phyloP scores from a whole-genome alignment of 2,329 filamentous ascomycete genomes.

The Cercospora sp. region DNA sequence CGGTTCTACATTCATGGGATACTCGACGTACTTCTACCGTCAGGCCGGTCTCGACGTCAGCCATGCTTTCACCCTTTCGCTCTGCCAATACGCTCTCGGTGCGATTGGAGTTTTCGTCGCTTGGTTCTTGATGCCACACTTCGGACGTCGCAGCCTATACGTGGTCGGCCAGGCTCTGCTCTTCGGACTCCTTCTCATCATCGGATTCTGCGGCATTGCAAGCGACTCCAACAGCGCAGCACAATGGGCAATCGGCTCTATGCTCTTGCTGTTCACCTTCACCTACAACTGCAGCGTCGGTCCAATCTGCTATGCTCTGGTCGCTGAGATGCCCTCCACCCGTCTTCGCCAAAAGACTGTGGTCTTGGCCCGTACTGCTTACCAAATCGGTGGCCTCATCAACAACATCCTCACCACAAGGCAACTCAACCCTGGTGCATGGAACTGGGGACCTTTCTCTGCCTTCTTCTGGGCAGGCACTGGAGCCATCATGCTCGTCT shows the following conservation, averaged over 20 bases:
- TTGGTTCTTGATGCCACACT: slow-evolving; percentile 37
- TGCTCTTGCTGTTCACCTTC: slow-evolving; percentile 25
- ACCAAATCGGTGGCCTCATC: slow-evolving; percentile 31
- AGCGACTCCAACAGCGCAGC: slow-evolving; percentile 8
- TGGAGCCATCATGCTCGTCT: slow-evolving; percentile 39
- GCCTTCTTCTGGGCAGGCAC: slow-evolving; percentile 46
- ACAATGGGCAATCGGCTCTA: slow-evolving; percentile 29
- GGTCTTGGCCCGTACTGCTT: slow-evolving; percentile 32
- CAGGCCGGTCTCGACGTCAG: slow-evolving; percentile 41
- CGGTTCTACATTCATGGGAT: slow-evolving; percentile 38
- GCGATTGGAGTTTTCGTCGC: slow-evolving; percentile 37
- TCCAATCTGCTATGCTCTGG: slow-evolving; percentile 31
- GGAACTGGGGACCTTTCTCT: slow-evolving; percentile 25
- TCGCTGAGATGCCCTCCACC: slow-evolving; percentile 34
- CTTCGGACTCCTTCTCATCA: slow-evolving; percentile 21
- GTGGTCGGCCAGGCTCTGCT: slow-evolving; percentile 30
- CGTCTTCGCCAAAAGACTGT: slow-evolving; percentile 35
- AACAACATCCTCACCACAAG: slow-evolving; percentile 25
- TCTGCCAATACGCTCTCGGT: slow-evolving; percentile 37
- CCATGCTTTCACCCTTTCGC: slow-evolving; percentile 39
- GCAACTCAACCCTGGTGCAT: slow-evolving; percentile 23
- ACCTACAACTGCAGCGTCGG: slow-evolving; percentile 32
- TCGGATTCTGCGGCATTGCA: slow-evolving; percentile 29
- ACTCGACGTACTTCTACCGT: slow-evolving; percentile 42
- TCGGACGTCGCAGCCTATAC: slow-evolving; percentile 41